A percentile compares a stretch with the other conserved stretches of the same genome.
Evolutionary conservation across 768 basidiomycete genomes (phyloP).

Genomic region (Harrya chromipes): DNA sequence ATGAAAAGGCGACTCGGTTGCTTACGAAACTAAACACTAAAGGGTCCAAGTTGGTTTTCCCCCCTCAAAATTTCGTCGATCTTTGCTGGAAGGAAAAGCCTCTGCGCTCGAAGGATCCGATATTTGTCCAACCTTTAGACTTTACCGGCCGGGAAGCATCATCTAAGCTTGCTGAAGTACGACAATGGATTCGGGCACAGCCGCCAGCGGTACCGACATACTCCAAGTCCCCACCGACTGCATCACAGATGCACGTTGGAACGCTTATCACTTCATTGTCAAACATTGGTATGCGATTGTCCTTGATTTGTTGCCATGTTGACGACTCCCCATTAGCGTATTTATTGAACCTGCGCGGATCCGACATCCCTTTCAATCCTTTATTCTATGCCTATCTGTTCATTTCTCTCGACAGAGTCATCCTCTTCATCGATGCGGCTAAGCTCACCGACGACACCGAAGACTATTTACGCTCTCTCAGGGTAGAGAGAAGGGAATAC

Average conservation of each 20-base stretch:
- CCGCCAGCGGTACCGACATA: constrained; percentile 59
- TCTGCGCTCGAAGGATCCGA: constrained; percentile 55
- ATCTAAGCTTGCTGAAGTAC: constrained; percentile 67
- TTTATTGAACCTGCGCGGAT: constrained; percentile 83
- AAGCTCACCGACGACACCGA: constrained; percentile 61
- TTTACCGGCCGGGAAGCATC: constrained; percentile 65
- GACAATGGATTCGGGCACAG: constrained; percentile 65
- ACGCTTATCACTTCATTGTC: constrained; percentile 69
- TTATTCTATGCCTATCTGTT: constrained; percentile 88
- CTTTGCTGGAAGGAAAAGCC: constrained; percentile 80
- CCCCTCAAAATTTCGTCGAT: constrained; percentile 82
- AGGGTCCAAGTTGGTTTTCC: constrained; percentile 70
- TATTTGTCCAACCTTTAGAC: constrained; percentile 68
- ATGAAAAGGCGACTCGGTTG: constrained; percentile 63
- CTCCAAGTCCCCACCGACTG: constrained; percentile 57
- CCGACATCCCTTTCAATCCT: constrained; percentile 89
- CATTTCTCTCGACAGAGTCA: constrained; percentile 55
- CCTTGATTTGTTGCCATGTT: background rate
- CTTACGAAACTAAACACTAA: constrained; percentile 51
- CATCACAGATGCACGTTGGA: constrained; percentile 61
- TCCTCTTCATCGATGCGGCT: constrained; percentile 72
- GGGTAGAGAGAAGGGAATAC: constrained; percentile 63
- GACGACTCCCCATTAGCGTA: constrained; percentile 53
- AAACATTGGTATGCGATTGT: constrained; percentile 54
- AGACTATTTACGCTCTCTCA: constrained; percentile 55